phyloP scores from a whole-genome alignment of 2,329 filamentous ascomycete species.

The Calonectria hawksworthii region DNA sequence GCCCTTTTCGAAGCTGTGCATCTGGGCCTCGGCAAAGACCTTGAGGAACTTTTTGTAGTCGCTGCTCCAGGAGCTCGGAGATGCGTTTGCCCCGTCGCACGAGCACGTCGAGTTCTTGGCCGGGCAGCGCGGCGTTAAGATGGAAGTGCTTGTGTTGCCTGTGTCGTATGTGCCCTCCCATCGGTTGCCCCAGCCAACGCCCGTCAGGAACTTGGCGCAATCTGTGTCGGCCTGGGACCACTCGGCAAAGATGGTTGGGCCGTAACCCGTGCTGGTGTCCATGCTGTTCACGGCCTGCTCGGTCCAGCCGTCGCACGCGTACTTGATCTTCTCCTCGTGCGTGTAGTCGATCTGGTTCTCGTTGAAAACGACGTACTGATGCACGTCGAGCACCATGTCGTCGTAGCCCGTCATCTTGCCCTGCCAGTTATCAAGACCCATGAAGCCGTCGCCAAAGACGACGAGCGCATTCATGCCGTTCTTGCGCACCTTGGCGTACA shows the following conservation, averaged over 20 bases:
- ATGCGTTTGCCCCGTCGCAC: slow-evolving; percentile 83
- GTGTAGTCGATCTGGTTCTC: slow-evolving; percentile 84
- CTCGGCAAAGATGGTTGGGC: slow-evolving; percentile 94
- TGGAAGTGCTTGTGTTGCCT: slow-evolving; percentile 71
- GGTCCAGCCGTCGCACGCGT: slow-evolving; percentile 91
- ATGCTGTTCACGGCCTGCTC: slow-evolving; percentile 81
- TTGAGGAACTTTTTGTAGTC: slow-evolving; percentile 88
- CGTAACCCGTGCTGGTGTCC: slow-evolving; percentile 84
- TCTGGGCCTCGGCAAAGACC: slow-evolving; percentile 96
- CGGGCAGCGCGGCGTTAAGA: slow-evolving; percentile 82
- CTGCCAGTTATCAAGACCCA: slow-evolving; percentile 92
- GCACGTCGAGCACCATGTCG: slow-evolving; percentile 90
- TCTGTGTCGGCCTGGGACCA: slow-evolving; percentile 99
- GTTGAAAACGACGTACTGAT: slow-evolving; percentile 99
- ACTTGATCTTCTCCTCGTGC: slow-evolving; percentile 86
- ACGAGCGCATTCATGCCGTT: slow-evolving; percentile 82
- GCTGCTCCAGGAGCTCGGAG: slow-evolving; percentile 75
- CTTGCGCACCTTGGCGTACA: slow-evolving; percentile 78
- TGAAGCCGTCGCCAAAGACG: slow-evolving; percentile 95
- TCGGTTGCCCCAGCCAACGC: slow-evolving; percentile 87
- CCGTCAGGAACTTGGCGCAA: slow-evolving; percentile 88
- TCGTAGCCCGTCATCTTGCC: slow-evolving; percentile 80
- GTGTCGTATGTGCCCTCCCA: slow-evolving; percentile 91
- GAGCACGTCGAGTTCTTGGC: slow-evolving; percentile 74
- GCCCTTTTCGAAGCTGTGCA: slow-evolving; percentile 91